A percentile compares a stretch with the other conserved stretches of the same genome.
Evolutionary conservation across 164 flowering plant species (phyloP).

Genomic region (Tetrastigma voinierianum): DNA sequence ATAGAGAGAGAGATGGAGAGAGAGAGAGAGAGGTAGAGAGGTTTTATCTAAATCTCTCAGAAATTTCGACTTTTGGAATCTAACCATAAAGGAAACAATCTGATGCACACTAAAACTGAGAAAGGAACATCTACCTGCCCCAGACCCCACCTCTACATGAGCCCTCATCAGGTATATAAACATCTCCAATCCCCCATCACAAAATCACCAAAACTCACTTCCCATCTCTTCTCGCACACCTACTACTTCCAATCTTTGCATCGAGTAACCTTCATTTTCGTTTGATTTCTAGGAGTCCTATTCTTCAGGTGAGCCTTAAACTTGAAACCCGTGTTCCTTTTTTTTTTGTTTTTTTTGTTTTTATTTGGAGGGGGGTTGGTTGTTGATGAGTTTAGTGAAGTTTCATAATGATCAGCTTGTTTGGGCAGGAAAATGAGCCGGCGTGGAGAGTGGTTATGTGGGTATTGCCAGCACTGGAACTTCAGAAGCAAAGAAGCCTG

Average conservation of each 20-base stretch:
- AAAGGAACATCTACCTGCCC: constrained; percentile 12
- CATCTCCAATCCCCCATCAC: constrained; percentile 14
- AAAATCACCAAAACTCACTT: constrained; percentile 33
- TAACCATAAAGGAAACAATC: constrained; percentile 7
- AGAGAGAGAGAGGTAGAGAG: not conserved
- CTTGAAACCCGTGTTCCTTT: not conserved
- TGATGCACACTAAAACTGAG: not conserved
- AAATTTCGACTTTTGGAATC: constrained; percentile 19
- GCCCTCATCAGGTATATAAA: constrained; percentile 32
- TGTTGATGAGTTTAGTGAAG: not conserved
- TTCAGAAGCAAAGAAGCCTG: constrained; percentile 64
- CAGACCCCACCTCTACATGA: constrained; percentile 19
- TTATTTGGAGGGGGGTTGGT: no score
- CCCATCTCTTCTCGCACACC: constrained; percentile 2
- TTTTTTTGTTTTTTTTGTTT: no score
- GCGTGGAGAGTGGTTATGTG: constrained; percentile 74
- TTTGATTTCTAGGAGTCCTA: not conserved
- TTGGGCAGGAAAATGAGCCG: constrained; percentile 38
- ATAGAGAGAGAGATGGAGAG: no score
- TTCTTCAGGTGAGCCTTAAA: not conserved
- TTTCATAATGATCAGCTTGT: not conserved
- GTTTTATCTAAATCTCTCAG: constrained; percentile 18
- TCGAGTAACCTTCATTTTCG: not conserved
- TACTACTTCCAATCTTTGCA: not conserved
- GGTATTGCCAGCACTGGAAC: constrained; percentile 59